phyloP scores from a whole-genome alignment of 352 stramenopile species.

The Phytophthora pluvialis region DNA sequence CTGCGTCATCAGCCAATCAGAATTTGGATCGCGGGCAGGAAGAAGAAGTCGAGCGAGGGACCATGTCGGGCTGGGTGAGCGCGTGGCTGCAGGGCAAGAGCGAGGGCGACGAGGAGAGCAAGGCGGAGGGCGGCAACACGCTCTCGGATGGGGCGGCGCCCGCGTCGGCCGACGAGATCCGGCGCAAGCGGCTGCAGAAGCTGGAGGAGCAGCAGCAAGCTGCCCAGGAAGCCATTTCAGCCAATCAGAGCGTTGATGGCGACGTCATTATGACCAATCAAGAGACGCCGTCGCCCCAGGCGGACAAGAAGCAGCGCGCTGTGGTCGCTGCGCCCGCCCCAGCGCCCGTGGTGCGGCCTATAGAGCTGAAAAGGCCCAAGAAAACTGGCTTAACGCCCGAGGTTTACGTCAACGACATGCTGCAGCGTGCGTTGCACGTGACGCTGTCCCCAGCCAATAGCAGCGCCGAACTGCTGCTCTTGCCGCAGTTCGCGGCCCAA shows the following conservation, averaged over 20 bases:
- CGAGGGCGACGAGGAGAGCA: conserved; percentile 53
- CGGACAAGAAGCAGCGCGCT: conserved; percentile 29
- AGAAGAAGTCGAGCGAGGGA: neutral
- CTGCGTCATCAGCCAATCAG: conserved; percentile 9
- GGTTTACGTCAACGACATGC: conserved; percentile 80
- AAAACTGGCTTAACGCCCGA: conserved; percentile 44
- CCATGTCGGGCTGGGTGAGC: conserved; percentile 58
- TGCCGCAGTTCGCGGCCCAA: conserved; percentile 43
- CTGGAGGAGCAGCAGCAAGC: conserved; percentile 50
- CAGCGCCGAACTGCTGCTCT: conserved; percentile 40
- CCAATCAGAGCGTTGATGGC: conserved; percentile 27
- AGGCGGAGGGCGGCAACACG: conserved; percentile 32
- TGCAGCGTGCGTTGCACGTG: conserved; percentile 70
- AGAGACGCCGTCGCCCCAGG: neutral
- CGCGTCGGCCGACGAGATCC: conserved; percentile 56
- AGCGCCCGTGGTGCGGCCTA: neutral
- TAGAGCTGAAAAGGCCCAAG: conserved; percentile 46
- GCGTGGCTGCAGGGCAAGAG: conserved; percentile 59
- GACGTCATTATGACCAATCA: conserved; percentile 37
- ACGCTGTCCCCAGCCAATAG: conserved; percentile 49
- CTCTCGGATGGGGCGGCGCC: conserved; percentile 29
- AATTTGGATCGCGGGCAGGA: conserved; percentile 7
- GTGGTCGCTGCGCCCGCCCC: conserved; percentile 7
- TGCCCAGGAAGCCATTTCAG: conserved; percentile 26
- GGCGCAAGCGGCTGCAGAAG: conserved; percentile 69